A percentile compares a stretch with the other conserved stretches of the same genome.
phyloP scores from a whole-genome alignment of 768 basidiomycete species.

The Gloeopeniophorella convolvens region DNA sequence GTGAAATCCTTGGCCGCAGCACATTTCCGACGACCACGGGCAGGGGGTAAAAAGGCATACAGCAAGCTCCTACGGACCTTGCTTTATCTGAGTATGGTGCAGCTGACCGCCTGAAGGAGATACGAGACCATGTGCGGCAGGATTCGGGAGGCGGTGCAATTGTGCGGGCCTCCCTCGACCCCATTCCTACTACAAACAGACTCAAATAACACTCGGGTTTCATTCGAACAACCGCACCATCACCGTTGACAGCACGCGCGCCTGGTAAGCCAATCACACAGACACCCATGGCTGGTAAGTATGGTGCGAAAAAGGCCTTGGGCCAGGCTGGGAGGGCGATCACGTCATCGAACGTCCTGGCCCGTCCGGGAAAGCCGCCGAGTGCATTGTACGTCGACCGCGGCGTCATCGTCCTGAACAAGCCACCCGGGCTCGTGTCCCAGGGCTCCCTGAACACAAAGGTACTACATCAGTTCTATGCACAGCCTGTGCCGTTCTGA shows the following conservation, averaged over 20 bases:
- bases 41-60: too few species aligned
- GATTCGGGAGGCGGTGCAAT: too few species aligned
- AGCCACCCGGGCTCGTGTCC: constrained; percentile 18
- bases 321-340: neutral
- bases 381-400: constrained; percentile 16
- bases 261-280: too few species aligned
- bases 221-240: neutral
- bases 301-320: neutral
- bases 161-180: too few species aligned
- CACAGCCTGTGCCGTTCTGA: too few species aligned
- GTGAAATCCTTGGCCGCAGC: too few species aligned
- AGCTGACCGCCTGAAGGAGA: too few species aligned
- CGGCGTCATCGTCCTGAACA: constrained; percentile 19
- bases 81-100: too few species aligned
- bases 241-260: neutral
- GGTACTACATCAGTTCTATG: too few species aligned
- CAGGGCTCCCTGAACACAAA: constrained; percentile 1
- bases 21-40: too few species aligned
- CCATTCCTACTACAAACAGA: constrained; percentile 15
- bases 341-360: neutral
- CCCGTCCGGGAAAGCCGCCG: neutral
- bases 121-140: too few species aligned
- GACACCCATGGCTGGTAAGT: neutral
- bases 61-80: too few species aligned
- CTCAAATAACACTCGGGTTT: constrained; percentile 3